Evolutionary conservation across 1,139 yeast genomes (phyloP).

Genomic region (Pichia sp.): DNA sequence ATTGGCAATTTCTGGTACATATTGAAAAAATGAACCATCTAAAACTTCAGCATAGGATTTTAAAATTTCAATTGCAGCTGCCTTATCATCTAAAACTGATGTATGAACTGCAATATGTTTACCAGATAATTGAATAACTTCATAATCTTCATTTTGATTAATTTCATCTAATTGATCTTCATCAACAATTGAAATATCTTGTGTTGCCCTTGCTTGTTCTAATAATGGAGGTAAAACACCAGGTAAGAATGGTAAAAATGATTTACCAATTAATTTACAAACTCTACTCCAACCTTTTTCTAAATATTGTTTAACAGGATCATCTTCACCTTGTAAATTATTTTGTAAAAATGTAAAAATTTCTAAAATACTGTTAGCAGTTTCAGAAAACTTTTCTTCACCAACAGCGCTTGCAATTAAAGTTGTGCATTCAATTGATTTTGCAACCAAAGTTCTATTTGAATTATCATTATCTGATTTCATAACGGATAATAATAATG

Average conservation of each 20-base stretch:
- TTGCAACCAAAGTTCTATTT: conserved; percentile 77
- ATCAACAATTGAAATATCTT: conserved; percentile 81
- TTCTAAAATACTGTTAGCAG: conserved; percentile 67
- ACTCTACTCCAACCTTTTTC: conserved; percentile 97
- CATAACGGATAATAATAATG: conserved; percentile 73
- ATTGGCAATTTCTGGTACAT: conserved; percentile 69
- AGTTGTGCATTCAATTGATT: conserved; percentile 93
- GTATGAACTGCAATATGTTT: conserved; percentile 94
- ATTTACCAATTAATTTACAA: conserved; percentile 78
- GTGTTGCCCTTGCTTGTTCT: conserved; percentile 80
- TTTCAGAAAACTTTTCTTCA: conserved; percentile 75
- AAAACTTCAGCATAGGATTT: conserved; percentile 84
- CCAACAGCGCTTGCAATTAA: conserved; percentile 97
- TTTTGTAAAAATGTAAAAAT: conserved; percentile 71
- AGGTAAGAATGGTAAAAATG: conserved; percentile 80
- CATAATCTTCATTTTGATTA: conserved; percentile 90
- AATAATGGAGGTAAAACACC: conserved; percentile 87
- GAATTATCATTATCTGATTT: conserved; percentile 75
- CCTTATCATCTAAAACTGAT: conserved; percentile 86
- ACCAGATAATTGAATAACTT: conserved; percentile 84
- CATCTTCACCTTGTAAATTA: conserved; percentile 51
- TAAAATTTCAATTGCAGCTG: conserved; percentile 82
- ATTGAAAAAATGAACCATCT: conserved; percentile 76
- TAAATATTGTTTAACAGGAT: conserved; percentile 79
- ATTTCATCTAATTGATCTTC: conserved; percentile 83